phyloP scores from a whole-genome alignment of 148 eudicot genomes.

The Limonium bicolor region DNA sequence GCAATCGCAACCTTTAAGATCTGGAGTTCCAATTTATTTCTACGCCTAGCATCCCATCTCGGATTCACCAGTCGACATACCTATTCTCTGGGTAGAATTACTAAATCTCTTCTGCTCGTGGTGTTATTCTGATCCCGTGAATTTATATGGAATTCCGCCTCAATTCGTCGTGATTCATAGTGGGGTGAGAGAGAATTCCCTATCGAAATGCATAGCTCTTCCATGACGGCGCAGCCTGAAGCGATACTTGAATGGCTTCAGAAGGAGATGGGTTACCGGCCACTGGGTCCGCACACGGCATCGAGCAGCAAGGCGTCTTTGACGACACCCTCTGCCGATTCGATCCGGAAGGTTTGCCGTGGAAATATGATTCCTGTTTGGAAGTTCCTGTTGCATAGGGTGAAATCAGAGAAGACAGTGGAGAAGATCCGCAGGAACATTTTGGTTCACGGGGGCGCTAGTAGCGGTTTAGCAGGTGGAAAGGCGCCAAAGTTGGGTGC shows the following conservation, averaged over 20 bases:
- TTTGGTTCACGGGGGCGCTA: slow-evolving; percentile 28
- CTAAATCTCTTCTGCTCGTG: too few species aligned
- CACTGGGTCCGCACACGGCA: slow-evolving; percentile 35
- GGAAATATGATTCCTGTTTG: slow-evolving; percentile 98
- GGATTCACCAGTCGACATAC: too few species aligned
- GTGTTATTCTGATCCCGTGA: too few species aligned
- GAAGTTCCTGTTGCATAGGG: slow-evolving; percentile 61
- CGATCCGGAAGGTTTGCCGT: slow-evolving; percentile 61
- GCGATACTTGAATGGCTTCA: slow-evolving; percentile 84
- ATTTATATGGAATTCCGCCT: neutral
- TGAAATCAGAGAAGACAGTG: slow-evolving; percentile 88
- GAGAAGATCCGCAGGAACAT: slow-evolving; percentile 56
- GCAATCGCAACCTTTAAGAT: too few species aligned
- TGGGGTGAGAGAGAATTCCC: slow-evolving; percentile 9
- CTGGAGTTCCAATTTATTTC: too few species aligned
- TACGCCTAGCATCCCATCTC: too few species aligned
- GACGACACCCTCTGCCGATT: slow-evolving; percentile 36
- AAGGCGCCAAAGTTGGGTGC: slow-evolving; percentile 14
- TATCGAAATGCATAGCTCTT: slow-evolving; percentile 34
- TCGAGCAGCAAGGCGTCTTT: slow-evolving; percentile 25
- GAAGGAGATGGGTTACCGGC: slow-evolving; percentile 86
- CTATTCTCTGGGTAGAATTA: too few species aligned
- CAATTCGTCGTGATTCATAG: neutral
- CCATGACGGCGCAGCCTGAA: slow-evolving; percentile 46
- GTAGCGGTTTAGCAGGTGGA: slow-evolving; percentile 6